Conservation (phyloP, 257 asterid species). For the Fraxinus excelsior region DNA sequence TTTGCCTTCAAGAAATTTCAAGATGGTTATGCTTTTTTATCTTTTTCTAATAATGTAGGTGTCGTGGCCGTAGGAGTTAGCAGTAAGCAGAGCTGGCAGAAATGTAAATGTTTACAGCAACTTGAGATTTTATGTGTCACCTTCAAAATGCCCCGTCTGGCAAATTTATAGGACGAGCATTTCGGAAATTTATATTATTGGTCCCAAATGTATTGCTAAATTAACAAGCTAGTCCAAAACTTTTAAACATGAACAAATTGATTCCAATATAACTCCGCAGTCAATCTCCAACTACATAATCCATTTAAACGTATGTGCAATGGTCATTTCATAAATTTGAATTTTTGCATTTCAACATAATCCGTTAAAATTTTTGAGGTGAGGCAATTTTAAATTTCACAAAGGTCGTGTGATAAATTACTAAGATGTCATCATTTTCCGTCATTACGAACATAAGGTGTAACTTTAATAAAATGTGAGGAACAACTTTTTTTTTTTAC, state of each 20-base stretch:
- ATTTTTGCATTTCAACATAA: no score
- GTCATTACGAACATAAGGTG: no score
- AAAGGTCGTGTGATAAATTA: no score
- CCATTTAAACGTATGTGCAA: no score
- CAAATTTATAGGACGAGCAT: conserved; percentile 13
- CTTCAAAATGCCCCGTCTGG: conserved; percentile 1
- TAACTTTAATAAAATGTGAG: no score
- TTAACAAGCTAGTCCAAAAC: background rate
- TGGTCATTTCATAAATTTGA: no score
- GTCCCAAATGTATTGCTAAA: background rate
- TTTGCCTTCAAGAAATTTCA: conserved; percentile 17
- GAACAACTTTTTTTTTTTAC: no score
- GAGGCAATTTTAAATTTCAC: no score
- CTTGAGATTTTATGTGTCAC: background rate
- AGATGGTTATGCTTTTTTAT: background rate
- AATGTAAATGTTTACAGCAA: background rate
- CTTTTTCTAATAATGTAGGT: background rate
- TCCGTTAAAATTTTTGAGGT: no score
- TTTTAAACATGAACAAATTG: background rate
- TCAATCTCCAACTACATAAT: background rate
- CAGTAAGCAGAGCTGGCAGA: background rate
- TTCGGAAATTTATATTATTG: background rate
- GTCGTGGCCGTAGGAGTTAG: background rate
- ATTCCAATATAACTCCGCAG: background rate
- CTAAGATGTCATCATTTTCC: no score